Evolutionary conservation across 169 alveolate species (phyloP), one percentile per base, ranked within the genome.

Genomic region (Plasmodium cynomolgi): DNA sequence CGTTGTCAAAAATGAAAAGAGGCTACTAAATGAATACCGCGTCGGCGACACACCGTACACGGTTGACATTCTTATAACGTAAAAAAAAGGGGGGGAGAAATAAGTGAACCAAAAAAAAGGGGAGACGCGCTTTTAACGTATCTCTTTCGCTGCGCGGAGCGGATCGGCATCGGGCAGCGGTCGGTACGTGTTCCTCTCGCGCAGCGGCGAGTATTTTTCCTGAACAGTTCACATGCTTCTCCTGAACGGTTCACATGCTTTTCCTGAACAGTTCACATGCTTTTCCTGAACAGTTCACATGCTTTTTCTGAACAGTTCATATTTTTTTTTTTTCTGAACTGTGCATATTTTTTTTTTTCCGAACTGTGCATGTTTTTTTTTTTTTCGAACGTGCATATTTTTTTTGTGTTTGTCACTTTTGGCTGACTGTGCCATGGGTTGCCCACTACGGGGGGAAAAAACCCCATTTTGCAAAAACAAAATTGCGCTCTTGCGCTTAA

Each of bases 21-120:
- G 56, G 62, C 54, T 85, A 50, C 56, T 85, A 17, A 85, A 77
- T 29, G 93, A 85, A 77, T 74, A 85, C 81, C 80, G 74, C 56
- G 72, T 85, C 41, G 20, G 68, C 15, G 47, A 54, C 80, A 85
- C 86, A 13, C 93, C 93, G 17, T 85, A 85, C 37, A 85, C 93
- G 62, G 80, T 85, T 75, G 93, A 85, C 68, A 85, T 85, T 31
- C 68, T 85, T 33, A 85, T 85, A 33, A 77, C 47, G 58, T 84
- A 84, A 74, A 39, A 81, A 47, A 34, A 23, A 20, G 3, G n/a
- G 34, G 15, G 23, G 2, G 44, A 56, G 17, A 54, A 72, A 23
- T 84, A 23, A 15, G 82, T 34, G 34, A 44, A 84, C 37, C 23
- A 17, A 74, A 68, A 33, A 68, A 74, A 77, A 33, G 29, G 26